A percentile compares a stretch with the other conserved stretches of the same genome.
phyloP scores from a whole-genome alignment of 192 early-diverging fungal species.

The Linnemannia exigua region DNA sequence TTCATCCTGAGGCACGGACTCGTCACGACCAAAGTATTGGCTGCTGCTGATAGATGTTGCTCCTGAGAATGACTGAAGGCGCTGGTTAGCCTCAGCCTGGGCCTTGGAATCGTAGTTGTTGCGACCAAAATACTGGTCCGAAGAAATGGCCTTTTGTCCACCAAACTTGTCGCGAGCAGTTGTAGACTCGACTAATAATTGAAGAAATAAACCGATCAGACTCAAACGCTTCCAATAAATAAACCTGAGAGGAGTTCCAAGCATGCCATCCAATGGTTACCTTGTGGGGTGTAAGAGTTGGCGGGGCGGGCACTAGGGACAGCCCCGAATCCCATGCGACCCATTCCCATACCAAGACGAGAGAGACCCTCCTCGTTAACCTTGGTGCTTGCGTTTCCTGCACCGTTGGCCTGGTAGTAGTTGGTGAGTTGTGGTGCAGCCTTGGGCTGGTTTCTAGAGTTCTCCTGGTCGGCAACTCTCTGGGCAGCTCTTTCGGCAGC shows the following conservation, averaged over 20 bases:
- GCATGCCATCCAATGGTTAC: constrained; percentile 2
- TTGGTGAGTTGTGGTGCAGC: constrained; percentile 42
- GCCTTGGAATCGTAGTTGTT: constrained; percentile 73
- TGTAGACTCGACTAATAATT: constrained; percentile 48
- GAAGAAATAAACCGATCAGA: neutral
- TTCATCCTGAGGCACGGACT: constrained; percentile 56
- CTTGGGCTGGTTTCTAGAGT: constrained; percentile 31
- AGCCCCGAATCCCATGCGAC: constrained; percentile 74
- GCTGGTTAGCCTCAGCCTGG: constrained; percentile 64
- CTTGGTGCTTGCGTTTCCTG: constrained; percentile 28
- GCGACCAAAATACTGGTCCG: constrained; percentile 93
- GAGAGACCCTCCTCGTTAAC: constrained; percentile 65
- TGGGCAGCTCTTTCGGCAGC: constrained; percentile 40
- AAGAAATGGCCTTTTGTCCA: constrained; percentile 89
- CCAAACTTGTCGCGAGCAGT: constrained; percentile 86
- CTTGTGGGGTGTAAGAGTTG: constrained; percentile 38
- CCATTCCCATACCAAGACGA: constrained; percentile 79
- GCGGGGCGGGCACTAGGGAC: constrained; percentile 34
- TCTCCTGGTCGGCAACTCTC: constrained; percentile 34
- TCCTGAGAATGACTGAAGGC: constrained; percentile 76
- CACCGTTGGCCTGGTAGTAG: constrained; percentile 64
- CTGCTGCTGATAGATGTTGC: constrained; percentile 86
- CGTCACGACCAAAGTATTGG: constrained; percentile 86
- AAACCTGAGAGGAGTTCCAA: neutral
- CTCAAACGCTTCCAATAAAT: neutral